These are phyloP conservation scores for Coemansia sp. DNA, from an alignment of 192 early-diverging fungal genomes.

Conservation along the genomic window DNA sequence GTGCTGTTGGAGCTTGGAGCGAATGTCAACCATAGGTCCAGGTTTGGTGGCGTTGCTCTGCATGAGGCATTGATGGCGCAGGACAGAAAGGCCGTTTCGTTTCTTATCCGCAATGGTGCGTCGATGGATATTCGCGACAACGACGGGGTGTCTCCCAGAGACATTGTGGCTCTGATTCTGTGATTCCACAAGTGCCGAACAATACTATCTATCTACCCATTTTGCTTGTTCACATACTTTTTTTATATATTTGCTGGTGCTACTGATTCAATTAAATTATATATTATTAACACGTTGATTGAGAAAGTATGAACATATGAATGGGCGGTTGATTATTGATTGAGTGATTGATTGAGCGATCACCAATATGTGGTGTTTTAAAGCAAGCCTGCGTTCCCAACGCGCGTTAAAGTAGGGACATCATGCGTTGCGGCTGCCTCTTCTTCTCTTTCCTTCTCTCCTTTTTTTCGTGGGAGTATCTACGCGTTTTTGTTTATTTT, in stretches of 20 bases:
- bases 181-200: neutral
- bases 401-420: no score
- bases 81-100: constrained; percentile 42
- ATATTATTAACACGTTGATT: neutral
- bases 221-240: neutral
- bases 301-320: neutral
- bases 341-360: no score
- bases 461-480: neutral
- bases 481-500: neutral
- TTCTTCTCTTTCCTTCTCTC: neutral
- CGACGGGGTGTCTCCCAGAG: constrained; percentile 50
- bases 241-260: constrained; percentile 5
- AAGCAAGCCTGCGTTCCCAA: no score
- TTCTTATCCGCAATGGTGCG: constrained; percentile 40
- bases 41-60: constrained; percentile 50
- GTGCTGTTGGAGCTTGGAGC: constrained; percentile 44
- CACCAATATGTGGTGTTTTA: no score
- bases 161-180: constrained; percentile 44
- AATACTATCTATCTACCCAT: neutral
- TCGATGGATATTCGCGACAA: constrained; percentile 45
- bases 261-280: constrained; percentile 5
- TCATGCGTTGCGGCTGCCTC: no score
- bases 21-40: constrained; percentile 39
- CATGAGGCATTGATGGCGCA: constrained; percentile 53
- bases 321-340: neutral